Percentiles rank a stretch among this genome's conserved stretches.
Evolutionary conservation across 1,284 basidiomycete genomes (phyloP).

Genomic region (Microbotryum lychnidis-dioicae): DNA sequence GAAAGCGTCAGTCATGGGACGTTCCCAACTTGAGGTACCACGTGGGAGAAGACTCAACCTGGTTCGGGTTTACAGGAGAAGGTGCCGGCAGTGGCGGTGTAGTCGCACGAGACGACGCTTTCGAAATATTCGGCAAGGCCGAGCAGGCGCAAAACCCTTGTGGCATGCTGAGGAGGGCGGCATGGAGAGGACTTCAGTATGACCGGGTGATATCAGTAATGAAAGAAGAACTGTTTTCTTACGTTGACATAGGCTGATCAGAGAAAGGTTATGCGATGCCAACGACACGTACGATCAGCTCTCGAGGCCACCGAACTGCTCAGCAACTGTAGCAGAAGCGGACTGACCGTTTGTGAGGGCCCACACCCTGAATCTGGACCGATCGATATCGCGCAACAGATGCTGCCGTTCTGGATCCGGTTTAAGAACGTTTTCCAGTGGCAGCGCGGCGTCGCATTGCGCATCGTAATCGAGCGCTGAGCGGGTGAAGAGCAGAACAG

Average conservation of each 20-base stretch:
- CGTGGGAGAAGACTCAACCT: not conserved
- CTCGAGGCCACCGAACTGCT: too few species aligned
- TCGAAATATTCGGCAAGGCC: slow-evolving; percentile 39
- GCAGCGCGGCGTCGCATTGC: slow-evolving; percentile 41
- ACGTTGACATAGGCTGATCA: not conserved
- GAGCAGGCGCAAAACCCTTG: slow-evolving; percentile 38
- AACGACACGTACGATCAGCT: too few species aligned
- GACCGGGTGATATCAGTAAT: not conserved
- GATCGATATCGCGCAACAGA: slow-evolving; percentile 38
- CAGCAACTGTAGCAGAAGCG: too few species aligned
- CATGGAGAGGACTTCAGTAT: not conserved
- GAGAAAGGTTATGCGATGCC: not conserved
- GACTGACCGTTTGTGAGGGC: slow-evolving; percentile 28
- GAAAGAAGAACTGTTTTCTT: not conserved
- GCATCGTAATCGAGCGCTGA: slow-evolving; percentile 38
- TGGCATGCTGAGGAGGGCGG: slow-evolving; percentile 33
- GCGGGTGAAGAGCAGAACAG: not conserved
- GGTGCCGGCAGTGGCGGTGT: slow-evolving; percentile 32
- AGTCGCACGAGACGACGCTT: slow-evolving; percentile 43
- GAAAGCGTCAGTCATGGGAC: not conserved
- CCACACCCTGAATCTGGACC: slow-evolving; percentile 37
- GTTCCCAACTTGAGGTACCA: not conserved
- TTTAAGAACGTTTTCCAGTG: slow-evolving; percentile 39
- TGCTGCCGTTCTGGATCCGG: slow-evolving; percentile 35
- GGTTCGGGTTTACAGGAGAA: slow-evolving; percentile 43